Percentiles rank a stretch among this genome's conserved stretches.
Conservation (phyloP, 2,329 filamentous ascomycete genomes). For the Cordyceps cicadae region DNA sequence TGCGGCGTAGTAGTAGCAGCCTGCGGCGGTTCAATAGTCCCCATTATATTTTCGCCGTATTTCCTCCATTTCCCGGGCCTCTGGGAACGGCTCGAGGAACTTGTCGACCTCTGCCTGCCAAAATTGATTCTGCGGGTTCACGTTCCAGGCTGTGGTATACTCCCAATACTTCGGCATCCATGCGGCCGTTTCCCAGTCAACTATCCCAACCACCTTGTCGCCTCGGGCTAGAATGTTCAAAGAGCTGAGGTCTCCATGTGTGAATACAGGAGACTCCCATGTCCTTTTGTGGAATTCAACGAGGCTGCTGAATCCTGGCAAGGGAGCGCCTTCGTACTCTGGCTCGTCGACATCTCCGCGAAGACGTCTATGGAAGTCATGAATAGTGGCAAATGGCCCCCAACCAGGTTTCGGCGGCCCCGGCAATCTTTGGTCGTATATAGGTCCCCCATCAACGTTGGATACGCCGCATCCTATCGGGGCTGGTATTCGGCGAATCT, state of each 20-base stretch:
- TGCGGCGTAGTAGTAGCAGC: not conserved
- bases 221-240: constrained; percentile 21
- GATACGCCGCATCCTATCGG: not conserved
- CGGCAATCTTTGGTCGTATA: not conserved
- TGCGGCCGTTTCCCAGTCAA: constrained; percentile 21
- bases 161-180: constrained; percentile 21
- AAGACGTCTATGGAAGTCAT: not conserved
- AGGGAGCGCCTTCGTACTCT: not conserved
- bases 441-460: not conserved
- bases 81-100: not conserved
- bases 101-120: constrained; percentile 15
- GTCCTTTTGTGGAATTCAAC: constrained; percentile 13
- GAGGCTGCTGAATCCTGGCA: constrained; percentile 1
- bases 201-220: constrained; percentile 21
- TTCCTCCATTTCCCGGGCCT: constrained; percentile 1
- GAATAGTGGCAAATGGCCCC: not conserved
- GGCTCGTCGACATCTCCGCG: not conserved
- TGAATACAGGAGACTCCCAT: constrained; percentile 25
- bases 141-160: constrained; percentile 15
- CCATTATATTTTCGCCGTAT: not conserved
- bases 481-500: not conserved
- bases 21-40: not conserved
- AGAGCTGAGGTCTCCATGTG: constrained; percentile 30
- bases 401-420: not conserved
- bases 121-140: constrained; percentile 15